Base-by-base conservation (phyloP, 306 rosid species). In the Vigna nakashimae region DNA sequence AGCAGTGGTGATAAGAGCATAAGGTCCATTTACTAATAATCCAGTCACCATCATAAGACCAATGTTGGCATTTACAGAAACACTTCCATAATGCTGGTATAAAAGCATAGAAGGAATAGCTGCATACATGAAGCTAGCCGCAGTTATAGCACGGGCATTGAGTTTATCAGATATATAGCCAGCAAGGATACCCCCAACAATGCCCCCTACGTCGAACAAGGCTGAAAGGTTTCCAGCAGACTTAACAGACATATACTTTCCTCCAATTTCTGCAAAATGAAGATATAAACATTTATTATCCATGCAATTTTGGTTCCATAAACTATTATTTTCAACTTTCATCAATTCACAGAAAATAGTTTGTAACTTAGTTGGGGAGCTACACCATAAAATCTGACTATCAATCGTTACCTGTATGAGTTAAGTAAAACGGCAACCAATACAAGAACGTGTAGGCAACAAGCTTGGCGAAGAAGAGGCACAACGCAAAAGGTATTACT, bases 401-500 rank as follows among this genome's bases (percentile, higher is more conserved):
- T 52, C 13, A 5, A 55, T 55, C 2, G 10, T 55, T 71, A 92
- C 98, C 94, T 84, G 98, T 93, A 76, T 88, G 91, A 78, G 87
- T 89, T 69, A 91, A 78, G 80, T 93, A 91, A 87, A 86, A 93
- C 3, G 98, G 98, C 52, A 91, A 79, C 96, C 98, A 93, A 72
- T 87, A 93, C 6, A 93, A 82, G 80, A 91, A 89, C 0, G 96
- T 93, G 82, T 91, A 93, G 62, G 94, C 98, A 73, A 90, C 98
- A 70, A 93, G 98, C 88, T 93, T 93, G 65, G 96, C 87, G 42
- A 93, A 93, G 90, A 93, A 91, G 73, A 93, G 94, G 74, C 96
- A 91, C 70, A 91, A 24, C 0, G 98, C 92, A 81, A 88, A 91
- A 34, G 96, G 88, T 48, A 93, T 88, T 2, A 91, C 98, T 43